Base-by-base conservation (phyloP, 148 eudicot species). In the Heliosperma pusillum region DNA sequence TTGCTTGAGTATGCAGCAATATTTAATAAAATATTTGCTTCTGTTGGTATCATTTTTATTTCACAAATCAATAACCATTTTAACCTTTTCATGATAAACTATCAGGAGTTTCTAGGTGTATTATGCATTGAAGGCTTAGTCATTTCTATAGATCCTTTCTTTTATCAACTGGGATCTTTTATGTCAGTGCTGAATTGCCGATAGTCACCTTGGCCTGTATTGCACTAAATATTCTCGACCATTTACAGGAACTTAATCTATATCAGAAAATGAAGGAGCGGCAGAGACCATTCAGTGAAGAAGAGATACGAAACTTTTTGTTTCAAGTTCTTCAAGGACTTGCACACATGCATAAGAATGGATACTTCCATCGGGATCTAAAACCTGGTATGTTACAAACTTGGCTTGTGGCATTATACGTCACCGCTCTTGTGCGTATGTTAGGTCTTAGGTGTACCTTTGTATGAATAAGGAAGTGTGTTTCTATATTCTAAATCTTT, bases 341-440 rank as follows among this genome's bases (percentile, higher is more conserved):
- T 77, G 86, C 87, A 27, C 84, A 95, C 79, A 85, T 95, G 89
- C 99, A 95, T 82, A 78, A 62, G 74, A 83, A 84, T 80, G 99
- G 97, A 76, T 92, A 92, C 73, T 95, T 92, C 72, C 99, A 95
- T 82, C 88, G 99, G 63, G 99, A 95, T 80, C 74, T 95, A 30
- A 95, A 95, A 80, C 99, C 97, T 80, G 98, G 98, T 95, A 87
- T 78, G 62, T 74, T 12, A 11, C 19, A 25, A 11, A 24, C 66
- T 12, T 50, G 55, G 10, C 42, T 36, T 36, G 42, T 6, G 42
- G 42, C 42, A 36, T 36, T 8, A 36, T 1, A 36, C 42, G n/a
- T 36, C 42, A 36, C 3, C 13, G 17, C 55, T 12, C 15, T 50
- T 50, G 17, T 17, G 2, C 55, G 10, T 36, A 36, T 36, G 42